Base-by-base conservation (phyloP, 1,284 basidiomycete genomes). In the Vanrija pseudolonga region DNA sequence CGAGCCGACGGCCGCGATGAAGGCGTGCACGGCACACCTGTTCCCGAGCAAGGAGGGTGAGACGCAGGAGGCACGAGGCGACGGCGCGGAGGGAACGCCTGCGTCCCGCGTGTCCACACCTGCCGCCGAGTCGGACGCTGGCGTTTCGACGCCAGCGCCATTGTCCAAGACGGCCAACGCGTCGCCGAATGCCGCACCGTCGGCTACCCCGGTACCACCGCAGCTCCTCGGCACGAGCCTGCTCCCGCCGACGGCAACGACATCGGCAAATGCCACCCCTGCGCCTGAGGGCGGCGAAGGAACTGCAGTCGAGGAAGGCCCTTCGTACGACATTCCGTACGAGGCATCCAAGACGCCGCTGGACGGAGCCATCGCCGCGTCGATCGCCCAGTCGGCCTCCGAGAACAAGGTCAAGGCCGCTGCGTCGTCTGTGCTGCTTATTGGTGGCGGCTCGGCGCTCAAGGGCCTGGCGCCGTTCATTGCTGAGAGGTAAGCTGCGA, bases 351-450 rank as follows among this genome's bases (percentile, higher is more conserved):
- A 93, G 73, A 81, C 95, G 39, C 90, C 95, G 0, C 80, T 98
- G 50, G 96, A 98, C 69, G 88, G 90, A 12, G 96, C 94, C 3
- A 89, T 98, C 59, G 91, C 92, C 73, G 92, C 95, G 63, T 89
- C 89, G 55, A 85, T 94, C 17, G 81, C 91, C 9, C 86, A 89
- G 1, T 86, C 85, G 1, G 89, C 88, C 1, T 86, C 86, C 2
- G 91, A 96, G 64, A 91, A 95, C 51, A 89, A 90, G 74, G 86
- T 94, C 54, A 86, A 89, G 63, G 90, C 92, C 65, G 90, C 95
- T 63, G 82, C 94, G 9, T 85, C 88, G 71, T 89, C 88, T 11
- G 89, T 98, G 47, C 79, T 98, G 7, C 84, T 98, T 41, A 85
- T 95, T 28, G 95, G 95, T 7, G 81, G 81, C 0, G 88, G 90